These are phyloP conservation scores for Phytophthora rubi DNA, from an alignment of 352 stramenopile species.

Conservation along the genomic window DNA sequence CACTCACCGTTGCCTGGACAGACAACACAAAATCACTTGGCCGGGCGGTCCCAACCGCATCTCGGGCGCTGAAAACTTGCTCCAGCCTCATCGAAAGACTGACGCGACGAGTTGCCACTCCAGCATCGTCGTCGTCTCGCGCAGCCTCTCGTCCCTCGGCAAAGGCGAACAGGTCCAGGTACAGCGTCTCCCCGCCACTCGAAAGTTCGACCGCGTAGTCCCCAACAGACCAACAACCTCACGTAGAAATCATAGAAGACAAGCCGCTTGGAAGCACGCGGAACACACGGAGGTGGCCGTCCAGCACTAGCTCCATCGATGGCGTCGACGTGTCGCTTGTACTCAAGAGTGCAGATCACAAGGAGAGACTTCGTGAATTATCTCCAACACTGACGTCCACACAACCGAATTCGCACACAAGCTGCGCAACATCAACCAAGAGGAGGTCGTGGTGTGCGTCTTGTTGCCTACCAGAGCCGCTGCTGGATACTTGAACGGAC, in stretches of 20 bases:
- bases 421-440: neutral
- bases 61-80: neutral
- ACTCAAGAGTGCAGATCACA: neutral
- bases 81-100: neutral
- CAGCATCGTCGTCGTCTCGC: neutral
- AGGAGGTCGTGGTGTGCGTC: neutral
- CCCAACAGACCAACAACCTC: neutral
- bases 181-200: neutral
- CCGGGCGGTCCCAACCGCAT: neutral
- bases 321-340: too few relatives aligned
- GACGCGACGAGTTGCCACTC: neutral
- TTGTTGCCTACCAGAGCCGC: neutral
- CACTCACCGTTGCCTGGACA: neutral
- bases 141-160: neutral
- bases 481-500: neutral
- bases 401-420: neutral
- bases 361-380: neutral
- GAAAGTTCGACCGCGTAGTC: neutral
- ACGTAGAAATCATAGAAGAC: neutral
- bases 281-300: constrained; percentile 21
- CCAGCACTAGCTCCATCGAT: constrained; percentile 24
- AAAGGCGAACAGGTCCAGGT: neutral
- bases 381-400: neutral
- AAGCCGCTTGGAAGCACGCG: constrained; percentile 30
- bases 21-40: neutral